Base-by-base conservation (phyloP, 192 early-diverging fungal genomes). In the Gonapodya prolifera region DNA sequence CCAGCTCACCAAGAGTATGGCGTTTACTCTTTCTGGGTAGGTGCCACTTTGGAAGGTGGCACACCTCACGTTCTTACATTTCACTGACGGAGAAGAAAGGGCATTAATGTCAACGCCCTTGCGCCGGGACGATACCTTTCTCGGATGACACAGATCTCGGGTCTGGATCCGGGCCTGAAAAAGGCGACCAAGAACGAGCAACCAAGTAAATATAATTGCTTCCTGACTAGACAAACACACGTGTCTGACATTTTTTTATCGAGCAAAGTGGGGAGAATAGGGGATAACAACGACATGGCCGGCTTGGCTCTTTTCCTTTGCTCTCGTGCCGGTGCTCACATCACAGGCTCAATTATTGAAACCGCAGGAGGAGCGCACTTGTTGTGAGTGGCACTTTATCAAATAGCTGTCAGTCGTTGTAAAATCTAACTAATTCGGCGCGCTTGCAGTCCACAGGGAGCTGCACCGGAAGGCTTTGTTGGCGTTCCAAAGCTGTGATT, bases 251-350 rank as follows among this genome's bases (percentile, higher is more conserved):
- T 69, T 69, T n/a, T 16, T 69, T 16, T 69, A n/a, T n/a, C n/a
- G n/a, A n/a, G 13, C 45, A 69, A 16, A 69, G 45, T n/a, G 13
- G 45, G 45, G 45, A 8, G 45, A 8, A n/a, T 69, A 8, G 45
- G 97, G 0, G 80, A 80, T 17, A 82, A 92, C 0, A 88, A 92
- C 79, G 97, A 99, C 84, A 92, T 99, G 85, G 94, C 92, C 36
- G 45, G 45, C n/a, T n/a, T 92, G 0, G 87, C 90, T 30, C 82
- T 98, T 28, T 96, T 92, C 79, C 81, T 96, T 77, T 87, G 89
- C 1, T 89, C 87, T 28, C 78, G 84, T 1, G 95, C 91, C 0
- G 92, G 92, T 34, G 88, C 92, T 17, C 95, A 95, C 78, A 84
- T 94, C 35, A 95, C 90, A 16, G 95, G 95, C 28, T 86, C 90